phyloP scores from a whole-genome alignment of 1,284 basidiomycete species.

The Sutorius eximius region DNA sequence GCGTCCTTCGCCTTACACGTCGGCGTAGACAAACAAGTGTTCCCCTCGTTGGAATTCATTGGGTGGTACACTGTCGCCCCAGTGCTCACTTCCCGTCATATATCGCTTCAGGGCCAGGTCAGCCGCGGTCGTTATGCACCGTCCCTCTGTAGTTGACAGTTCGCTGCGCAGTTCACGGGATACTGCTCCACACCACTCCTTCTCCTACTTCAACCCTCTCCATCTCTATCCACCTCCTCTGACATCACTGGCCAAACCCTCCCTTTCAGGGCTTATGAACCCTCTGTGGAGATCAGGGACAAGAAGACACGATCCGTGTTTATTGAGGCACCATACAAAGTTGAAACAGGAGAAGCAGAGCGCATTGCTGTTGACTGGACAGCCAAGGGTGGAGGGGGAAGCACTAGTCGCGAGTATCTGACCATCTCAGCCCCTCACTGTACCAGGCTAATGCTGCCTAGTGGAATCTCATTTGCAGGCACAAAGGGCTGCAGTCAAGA shows the following conservation, averaged over 20 bases:
- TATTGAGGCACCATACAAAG: slow-evolving; percentile 77
- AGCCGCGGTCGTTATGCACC: slow-evolving; percentile 13
- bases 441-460: slow-evolving; percentile 36
- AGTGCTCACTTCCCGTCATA: slow-evolving; percentile 70
- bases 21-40: slow-evolving; percentile 89
- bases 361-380: slow-evolving; percentile 98
- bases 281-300: slow-evolving; percentile 79
- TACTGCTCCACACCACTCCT: slow-evolving; percentile 78
- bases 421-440: not conserved
- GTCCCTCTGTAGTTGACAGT: not conserved
- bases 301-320: slow-evolving; percentile 77
- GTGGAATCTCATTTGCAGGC: slow-evolving; percentile 89
- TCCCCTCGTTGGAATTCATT: slow-evolving; percentile 93
- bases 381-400: slow-evolving; percentile 83
- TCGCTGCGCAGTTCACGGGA: slow-evolving; percentile 54
- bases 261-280: slow-evolving; percentile 88
- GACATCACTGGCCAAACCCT: slow-evolving; percentile 68
- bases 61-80: slow-evolving; percentile 94
- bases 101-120: slow-evolving; percentile 85
- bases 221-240: slow-evolving; percentile 46
- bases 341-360: slow-evolving; percentile 98
- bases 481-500: slow-evolving; percentile 92
- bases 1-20: slow-evolving; percentile 10
- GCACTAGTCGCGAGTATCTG: slow-evolving; percentile 65
- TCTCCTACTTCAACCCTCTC: slow-evolving; percentile 64